Conservation (phyloP, 2,329 filamentous ascomycete genomes). For the Beauveria rudraprayagi region DNA sequence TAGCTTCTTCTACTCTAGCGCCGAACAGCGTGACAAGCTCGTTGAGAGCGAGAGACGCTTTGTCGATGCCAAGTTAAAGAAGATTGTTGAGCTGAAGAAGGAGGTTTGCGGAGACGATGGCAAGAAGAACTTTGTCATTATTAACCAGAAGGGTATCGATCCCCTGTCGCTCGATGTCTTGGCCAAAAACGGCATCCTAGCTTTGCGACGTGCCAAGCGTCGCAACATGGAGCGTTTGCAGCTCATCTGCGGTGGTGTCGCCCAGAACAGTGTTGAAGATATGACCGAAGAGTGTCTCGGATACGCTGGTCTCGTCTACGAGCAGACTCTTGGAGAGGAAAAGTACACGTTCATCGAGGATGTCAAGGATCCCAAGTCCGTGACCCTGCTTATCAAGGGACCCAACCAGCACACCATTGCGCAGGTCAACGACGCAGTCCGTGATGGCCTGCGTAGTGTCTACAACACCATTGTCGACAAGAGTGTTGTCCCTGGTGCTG, state of each 20-base stretch:
- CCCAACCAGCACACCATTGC: constrained; percentile 95
- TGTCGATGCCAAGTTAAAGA: constrained; percentile 91
- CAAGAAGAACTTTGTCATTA: constrained; percentile 93
- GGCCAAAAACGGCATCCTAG: constrained; percentile 96
- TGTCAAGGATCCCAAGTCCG: constrained; percentile 96
- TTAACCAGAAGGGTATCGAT: constrained; percentile 99
- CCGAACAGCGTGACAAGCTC: constrained; percentile 93
- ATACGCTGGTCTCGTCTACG: constrained; percentile 94
- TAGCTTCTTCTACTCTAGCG: constrained; percentile 95
- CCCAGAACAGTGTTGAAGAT: constrained; percentile 96
- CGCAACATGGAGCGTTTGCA: constrained; percentile 99
- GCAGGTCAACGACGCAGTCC: constrained; percentile 92
- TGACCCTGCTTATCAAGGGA: constrained; percentile 95
- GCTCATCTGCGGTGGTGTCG: constrained; percentile 80
- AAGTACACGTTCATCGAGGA: constrained; percentile 99
- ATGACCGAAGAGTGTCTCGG: constrained; percentile 80
- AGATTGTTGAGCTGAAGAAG: constrained; percentile 97
- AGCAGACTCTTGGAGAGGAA: constrained; percentile 95
- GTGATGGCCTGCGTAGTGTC: constrained; percentile 88
- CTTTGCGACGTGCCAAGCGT: constrained; percentile 87
- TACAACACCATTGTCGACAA: constrained; percentile 99
- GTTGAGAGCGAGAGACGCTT: constrained; percentile 95
- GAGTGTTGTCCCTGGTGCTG: constrained; percentile 88
- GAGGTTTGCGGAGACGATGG: constrained; percentile 88
- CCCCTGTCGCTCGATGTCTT: constrained; percentile 91